These are phyloP conservation scores for Dothideomycetes sp. DNA, from an alignment of 2,329 filamentous ascomycete genomes.

Conservation along the genomic window DNA sequence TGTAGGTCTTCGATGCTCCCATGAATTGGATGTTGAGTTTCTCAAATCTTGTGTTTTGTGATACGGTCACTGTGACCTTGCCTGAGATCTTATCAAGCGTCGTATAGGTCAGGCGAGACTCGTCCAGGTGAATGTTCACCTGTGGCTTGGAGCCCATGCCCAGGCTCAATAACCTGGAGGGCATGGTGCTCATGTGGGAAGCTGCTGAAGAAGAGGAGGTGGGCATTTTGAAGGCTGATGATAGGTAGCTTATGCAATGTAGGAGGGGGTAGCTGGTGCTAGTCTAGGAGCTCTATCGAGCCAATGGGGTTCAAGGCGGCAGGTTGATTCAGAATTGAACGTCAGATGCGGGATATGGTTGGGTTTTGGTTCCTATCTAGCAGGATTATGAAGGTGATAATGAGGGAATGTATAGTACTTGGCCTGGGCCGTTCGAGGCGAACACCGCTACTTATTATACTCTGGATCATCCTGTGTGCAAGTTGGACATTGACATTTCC, in stretches of 20 bases:
- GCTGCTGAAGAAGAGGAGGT: slow-evolving; percentile 5
- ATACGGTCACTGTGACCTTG: slow-evolving; percentile 36
- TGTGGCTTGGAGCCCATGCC: slow-evolving; percentile 22
- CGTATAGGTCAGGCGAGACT: slow-evolving; percentile 36
- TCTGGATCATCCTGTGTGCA: too few species aligned
- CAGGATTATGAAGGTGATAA: too few species aligned
- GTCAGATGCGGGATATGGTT: background rate
- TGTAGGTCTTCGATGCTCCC: slow-evolving; percentile 40
- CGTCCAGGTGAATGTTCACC: slow-evolving; percentile 31
- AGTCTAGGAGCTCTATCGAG: background rate
- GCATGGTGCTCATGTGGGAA: slow-evolving; percentile 6
- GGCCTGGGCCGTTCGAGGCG: too few species aligned
- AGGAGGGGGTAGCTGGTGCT: background rate
- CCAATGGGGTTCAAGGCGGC: background rate
- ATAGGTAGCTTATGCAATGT: too few species aligned
- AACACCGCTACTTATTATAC: too few species aligned
- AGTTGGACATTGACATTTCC: background rate
- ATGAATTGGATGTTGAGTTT: slow-evolving; percentile 48
- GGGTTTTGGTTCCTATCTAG: too few species aligned
- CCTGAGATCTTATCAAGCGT: slow-evolving; percentile 49
- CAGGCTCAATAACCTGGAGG: slow-evolving; percentile 5
- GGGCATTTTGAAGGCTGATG: slow-evolving; percentile 2
- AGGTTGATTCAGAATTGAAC: background rate
- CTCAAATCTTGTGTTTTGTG: slow-evolving; percentile 45
- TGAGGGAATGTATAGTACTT: background rate